Conservation (phyloP, 257 asterid species). For the Solanum dulcamara region DNA sequence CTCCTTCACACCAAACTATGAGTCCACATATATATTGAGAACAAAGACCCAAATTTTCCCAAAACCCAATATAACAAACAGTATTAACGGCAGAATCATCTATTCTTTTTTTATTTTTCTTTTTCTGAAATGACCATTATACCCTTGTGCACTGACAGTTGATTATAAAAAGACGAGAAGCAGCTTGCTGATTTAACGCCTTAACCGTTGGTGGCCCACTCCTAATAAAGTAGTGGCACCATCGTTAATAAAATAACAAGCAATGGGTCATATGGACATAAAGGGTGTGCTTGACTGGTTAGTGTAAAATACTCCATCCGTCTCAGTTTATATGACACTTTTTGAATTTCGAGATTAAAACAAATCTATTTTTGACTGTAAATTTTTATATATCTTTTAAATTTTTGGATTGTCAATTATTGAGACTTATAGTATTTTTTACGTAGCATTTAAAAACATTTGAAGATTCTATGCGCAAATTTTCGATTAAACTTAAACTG, state of each 20-base stretch:
- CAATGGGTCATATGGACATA: conserved; percentile 18
- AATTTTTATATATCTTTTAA: no score
- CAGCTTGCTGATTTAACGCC: conserved; percentile 67
- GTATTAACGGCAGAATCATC: conserved; percentile 23
- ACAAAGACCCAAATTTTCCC: background rate
- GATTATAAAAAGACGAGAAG: conserved; percentile 15
- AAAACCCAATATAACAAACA: conserved; percentile 14
- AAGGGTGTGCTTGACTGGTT: background rate
- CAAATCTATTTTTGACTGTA: no score
- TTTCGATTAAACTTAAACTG: no score
- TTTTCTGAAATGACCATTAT: conserved; percentile 14
- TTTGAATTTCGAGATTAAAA: no score
- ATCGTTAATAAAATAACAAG: conserved; percentile 20
- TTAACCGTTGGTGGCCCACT: conserved; percentile 60
- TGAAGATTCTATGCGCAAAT: no score
- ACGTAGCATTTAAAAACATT: no score
- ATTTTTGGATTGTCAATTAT: no score
- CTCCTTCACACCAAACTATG: background rate
- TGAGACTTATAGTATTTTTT: no score
- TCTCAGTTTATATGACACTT: no score
- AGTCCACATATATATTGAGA: background rate
- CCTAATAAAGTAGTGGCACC: conserved; percentile 17
- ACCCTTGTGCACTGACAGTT: conserved; percentile 15
- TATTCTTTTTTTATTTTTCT: background rate
- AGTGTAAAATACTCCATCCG: background rate